phyloP scores from a whole-genome alignment of 306 rosid genomes.

The Acmispon strigosus region DNA sequence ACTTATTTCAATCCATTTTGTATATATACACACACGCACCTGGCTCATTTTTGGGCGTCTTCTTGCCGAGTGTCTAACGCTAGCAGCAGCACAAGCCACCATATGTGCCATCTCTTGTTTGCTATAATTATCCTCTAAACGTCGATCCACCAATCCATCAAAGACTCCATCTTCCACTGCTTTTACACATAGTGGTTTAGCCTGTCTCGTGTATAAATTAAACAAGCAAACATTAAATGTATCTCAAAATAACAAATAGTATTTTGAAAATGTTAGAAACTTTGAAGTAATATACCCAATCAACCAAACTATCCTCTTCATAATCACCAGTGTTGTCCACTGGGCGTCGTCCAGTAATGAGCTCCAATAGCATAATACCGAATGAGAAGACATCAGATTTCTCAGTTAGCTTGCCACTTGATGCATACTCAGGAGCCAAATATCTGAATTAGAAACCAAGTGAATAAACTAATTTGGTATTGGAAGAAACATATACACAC shows the following conservation, averaged over 20 bases:
- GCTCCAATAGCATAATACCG: conserved; percentile 73
- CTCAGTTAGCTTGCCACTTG: conserved; percentile 84
- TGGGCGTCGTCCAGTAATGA: conserved; percentile 63
- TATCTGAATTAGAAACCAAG: conserved; percentile 35
- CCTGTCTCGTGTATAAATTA: conserved; percentile 36
- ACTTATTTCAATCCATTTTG: no score
- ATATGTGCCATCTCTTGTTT: conserved; percentile 51
- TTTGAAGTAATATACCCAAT: conserved; percentile 53
- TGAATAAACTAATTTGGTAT: not conserved
- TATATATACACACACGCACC: conserved; percentile 30
- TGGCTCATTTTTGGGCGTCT: conserved; percentile 88
- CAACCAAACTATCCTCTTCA: conserved; percentile 70
- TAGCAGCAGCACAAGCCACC: conserved; percentile 71
- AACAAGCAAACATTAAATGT: not conserved
- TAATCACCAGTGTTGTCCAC: conserved; percentile 32
- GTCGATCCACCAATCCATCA: conserved; percentile 51
- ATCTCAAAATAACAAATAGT: not conserved
- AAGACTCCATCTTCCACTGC: conserved; percentile 40
- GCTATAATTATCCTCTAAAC: conserved; percentile 42
- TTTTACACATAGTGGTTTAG: conserved; percentile 56
- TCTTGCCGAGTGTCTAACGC: conserved; percentile 63
- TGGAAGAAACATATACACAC: not conserved
- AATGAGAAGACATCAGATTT: conserved; percentile 87
- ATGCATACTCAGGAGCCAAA: conserved; percentile 94
- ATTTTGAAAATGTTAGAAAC: no score